phyloP scores from a whole-genome alignment of 805 yeast genomes.

The Suhomyces xylopsoci region DNA sequence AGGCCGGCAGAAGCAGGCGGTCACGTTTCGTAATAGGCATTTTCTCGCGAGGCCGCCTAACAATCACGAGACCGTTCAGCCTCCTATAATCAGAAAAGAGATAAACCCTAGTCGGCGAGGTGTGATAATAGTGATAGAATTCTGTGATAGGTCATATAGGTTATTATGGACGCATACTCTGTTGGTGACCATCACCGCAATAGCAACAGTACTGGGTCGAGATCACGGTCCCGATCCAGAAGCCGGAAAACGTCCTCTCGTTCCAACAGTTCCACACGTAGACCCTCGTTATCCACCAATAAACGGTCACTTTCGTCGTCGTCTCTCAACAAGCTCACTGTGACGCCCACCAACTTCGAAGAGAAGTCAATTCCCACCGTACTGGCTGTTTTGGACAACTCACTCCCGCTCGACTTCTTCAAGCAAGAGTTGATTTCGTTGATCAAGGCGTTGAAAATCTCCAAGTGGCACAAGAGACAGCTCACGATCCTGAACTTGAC shows the following conservation, averaged over 20 bases:
- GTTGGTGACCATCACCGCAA: background rate
- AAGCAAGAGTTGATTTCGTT: slow-evolving; percentile 73
- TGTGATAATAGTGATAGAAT: background rate
- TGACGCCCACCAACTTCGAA: slow-evolving; percentile 27
- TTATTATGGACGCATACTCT: slow-evolving; percentile 11
- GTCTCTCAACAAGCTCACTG: slow-evolving; percentile 25
- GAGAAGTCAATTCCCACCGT: slow-evolving; percentile 47
- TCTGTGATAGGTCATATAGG: background rate
- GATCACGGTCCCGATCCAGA: slow-evolving; percentile 39
- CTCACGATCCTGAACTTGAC: slow-evolving; percentile 42
- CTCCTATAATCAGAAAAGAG: background rate
- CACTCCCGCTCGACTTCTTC: slow-evolving; percentile 80
- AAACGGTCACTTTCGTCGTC: slow-evolving; percentile 31
- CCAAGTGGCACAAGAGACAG: slow-evolving; percentile 72
- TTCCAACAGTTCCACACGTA: slow-evolving; percentile 30
- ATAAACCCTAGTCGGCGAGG: background rate
- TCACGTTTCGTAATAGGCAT: background rate
- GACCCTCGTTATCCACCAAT: slow-evolving; percentile 14
- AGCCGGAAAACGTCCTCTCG: slow-evolving; percentile 33
- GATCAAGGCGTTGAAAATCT: slow-evolving; percentile 59
- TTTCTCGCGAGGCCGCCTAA: background rate
- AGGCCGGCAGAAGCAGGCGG: background rate
- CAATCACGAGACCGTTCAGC: background rate
- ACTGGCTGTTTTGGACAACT: slow-evolving; percentile 63
- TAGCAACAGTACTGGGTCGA: slow-evolving; percentile 20